Conservation (phyloP, 306 rosid species). For the Gastrolobium bilobum region DNA sequence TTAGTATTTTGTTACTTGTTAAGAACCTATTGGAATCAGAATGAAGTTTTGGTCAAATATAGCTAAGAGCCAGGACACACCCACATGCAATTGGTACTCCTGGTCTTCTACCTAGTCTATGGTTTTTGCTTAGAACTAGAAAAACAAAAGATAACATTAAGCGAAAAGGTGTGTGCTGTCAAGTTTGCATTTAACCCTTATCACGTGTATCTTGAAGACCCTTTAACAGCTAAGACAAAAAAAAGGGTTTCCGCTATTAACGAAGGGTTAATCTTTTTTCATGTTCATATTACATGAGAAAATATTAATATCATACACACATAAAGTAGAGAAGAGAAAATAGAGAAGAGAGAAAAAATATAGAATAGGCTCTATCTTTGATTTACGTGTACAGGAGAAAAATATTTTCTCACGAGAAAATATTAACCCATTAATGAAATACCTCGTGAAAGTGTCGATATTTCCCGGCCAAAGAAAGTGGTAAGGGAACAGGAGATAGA, state of each 20-base stretch:
- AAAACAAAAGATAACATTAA: background rate
- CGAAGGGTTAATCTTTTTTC: no score
- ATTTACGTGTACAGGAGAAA: no score
- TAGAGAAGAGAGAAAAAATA: no score
- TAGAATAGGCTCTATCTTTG: no score
- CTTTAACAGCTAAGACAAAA: background rate
- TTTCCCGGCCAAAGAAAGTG: background rate
- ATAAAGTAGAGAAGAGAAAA: no score
- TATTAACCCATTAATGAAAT: no score
- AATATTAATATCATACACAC: no score
- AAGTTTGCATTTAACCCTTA: background rate
- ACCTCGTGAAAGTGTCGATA: background rate
- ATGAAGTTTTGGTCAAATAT: slow-evolving; percentile 4
- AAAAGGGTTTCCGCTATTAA: background rate
- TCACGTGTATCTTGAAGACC: background rate
- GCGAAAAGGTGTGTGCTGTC: background rate
- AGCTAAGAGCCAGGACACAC: background rate
- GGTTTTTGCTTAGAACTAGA: slow-evolving; percentile 4
- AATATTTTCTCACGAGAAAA: no score
- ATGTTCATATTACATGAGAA: no score
- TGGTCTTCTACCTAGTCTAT: background rate
- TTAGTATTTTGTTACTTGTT: background rate
- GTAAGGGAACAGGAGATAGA: background rate
- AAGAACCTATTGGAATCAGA: background rate
- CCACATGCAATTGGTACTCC: slow-evolving; percentile 3